Evolutionary conservation across 768 basidiomycete genomes (phyloP), one percentile per base, ranked within the genome.

Genomic region (Polyporus arcularius): DNA sequence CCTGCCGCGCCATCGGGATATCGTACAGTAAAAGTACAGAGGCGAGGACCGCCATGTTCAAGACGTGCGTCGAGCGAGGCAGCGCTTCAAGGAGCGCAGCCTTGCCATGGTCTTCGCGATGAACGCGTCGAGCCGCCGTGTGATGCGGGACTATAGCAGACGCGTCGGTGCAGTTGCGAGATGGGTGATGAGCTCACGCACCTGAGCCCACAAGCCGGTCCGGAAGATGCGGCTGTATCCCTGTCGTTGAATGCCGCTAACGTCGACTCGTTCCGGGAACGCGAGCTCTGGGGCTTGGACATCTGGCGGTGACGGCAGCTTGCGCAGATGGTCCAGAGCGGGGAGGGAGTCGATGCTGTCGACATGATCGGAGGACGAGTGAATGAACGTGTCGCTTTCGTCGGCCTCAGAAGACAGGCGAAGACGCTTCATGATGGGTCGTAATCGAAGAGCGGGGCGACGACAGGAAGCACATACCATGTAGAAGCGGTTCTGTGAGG

Each of bases 171-270:
- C 10, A 16, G 15, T 5, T 12, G 49, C 11, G 30, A 1, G 41
- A 39, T n/a, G 11, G 12, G 8, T 4, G 28, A 16, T 8, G 10
- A 26, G 30, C 26, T 18, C 8, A 57, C 57, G 18, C 30, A 64
- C 63, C 48, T 57, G 48, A 1, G 55, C 55, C 50, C 59, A 55
- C 28, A 64, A 30, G 0, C 63, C 63, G 21, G 53, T 41, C 46
- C 55, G 12, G 31, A 64, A 64, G 14, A 58, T 21, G 28, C 26
- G 40, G 56, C 59, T 64, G 26, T 64, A 64, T 3, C 63, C 63
- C 11, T 58, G 26, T 4, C 38, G 35, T 31, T 53, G 45, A 38
- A 57, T 53, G 28, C 11, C 39, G 15, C 11, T 11, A n/a, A 48
- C 57, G 15, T 50, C 46, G 4, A 52, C 53, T 6, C 16, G 9